These are phyloP conservation scores for Colletotrichum sidae DNA, from an alignment of 2,329 filamentous ascomycete species.

Conservation along the genomic window DNA sequence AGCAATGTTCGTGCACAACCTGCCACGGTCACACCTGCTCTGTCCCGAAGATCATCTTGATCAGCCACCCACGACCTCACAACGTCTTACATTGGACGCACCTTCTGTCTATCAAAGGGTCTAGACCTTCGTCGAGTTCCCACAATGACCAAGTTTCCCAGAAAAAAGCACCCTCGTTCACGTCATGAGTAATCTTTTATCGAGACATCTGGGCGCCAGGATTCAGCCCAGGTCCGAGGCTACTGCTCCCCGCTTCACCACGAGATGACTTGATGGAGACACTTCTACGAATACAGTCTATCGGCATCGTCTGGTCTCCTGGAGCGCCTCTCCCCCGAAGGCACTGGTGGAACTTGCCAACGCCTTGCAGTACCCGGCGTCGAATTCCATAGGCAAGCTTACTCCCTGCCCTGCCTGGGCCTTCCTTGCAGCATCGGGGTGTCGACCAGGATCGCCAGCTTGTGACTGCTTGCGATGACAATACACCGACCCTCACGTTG, in stretches of 20 bases:
- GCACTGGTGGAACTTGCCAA: constrained; percentile 15
- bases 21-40: constrained; percentile 1
- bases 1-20: constrained; percentile 1
- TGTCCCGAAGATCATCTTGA: constrained; percentile 11
- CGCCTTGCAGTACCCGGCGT: constrained; percentile 13
- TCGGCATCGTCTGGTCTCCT: background rate
- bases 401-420: background rate
- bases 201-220: constrained; percentile 6
- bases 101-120: constrained; percentile 12
- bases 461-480: too few species aligned
- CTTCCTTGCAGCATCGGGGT: constrained; percentile 9
- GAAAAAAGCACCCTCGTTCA: constrained; percentile 14
- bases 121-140: constrained; percentile 26
- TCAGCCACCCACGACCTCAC: constrained; percentile 10
- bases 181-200: constrained; percentile 18
- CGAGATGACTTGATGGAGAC: constrained; percentile 10
- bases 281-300: background rate
- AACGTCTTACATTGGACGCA: constrained; percentile 11
- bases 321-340: constrained; percentile 21
- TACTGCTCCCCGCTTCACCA: constrained; percentile 1
- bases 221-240: constrained; percentile 1
- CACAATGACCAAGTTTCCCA: constrained; percentile 32
- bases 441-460: constrained; percentile 2
- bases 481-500: too few species aligned
- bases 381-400: too few species aligned